These are phyloP conservation scores for Noccaea caerulescens DNA, from an alignment of 345 rosid species.

Conservation along the genomic window DNA sequence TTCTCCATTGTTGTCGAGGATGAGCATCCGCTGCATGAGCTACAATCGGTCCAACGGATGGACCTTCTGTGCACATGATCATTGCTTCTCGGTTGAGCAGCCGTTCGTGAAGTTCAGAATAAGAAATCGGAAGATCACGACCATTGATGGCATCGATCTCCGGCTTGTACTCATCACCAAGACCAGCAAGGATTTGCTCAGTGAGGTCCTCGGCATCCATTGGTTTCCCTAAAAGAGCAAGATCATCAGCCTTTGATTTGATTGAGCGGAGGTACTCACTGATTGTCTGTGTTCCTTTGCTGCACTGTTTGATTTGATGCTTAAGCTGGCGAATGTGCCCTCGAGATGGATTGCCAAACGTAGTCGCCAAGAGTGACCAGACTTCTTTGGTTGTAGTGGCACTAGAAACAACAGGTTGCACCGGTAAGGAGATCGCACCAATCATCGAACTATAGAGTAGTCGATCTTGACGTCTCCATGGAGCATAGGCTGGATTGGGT, in stretches of 20 bases:
- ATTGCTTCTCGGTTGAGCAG: too few relatives aligned
- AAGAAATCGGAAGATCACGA: too few relatives aligned
- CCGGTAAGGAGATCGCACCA: not conserved
- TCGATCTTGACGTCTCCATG: not conserved
- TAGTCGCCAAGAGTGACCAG: not conserved
- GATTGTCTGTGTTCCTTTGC: constrained; percentile 9
- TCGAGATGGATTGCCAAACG: not conserved
- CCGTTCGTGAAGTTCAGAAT: too few relatives aligned
- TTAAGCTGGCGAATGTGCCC: constrained; percentile 14
- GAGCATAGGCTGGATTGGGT: not conserved
- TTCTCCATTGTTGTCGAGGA: too few relatives aligned
- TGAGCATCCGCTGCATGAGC: too few relatives aligned
- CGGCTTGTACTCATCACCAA: too few relatives aligned
- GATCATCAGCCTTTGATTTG: not conserved
- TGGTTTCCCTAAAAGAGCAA: constrained; percentile 7
- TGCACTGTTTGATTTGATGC: not conserved
- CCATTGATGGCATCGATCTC: too few relatives aligned
- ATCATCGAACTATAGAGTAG: not conserved
- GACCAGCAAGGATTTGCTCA: too few relatives aligned
- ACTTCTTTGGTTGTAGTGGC: not conserved
- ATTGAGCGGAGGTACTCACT: not conserved
- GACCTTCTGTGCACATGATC: too few relatives aligned
- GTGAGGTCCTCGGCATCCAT: not conserved
- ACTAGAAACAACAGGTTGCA: not conserved
- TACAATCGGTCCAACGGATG: too few relatives aligned